Conservation (phyloP, 1,139 yeast genomes). For the Diutina rugosa region DNA sequence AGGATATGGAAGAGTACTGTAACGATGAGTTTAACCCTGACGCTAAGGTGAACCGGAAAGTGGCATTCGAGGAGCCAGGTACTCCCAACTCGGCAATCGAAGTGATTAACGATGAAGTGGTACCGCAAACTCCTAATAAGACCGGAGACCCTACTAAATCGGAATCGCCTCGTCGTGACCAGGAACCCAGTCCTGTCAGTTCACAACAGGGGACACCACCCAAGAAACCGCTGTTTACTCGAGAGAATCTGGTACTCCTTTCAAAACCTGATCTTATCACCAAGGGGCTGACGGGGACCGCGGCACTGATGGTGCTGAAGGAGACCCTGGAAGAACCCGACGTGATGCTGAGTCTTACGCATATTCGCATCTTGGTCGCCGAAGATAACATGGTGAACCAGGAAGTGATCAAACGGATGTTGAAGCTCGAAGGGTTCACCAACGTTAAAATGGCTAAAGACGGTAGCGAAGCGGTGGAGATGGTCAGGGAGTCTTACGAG, state of each 20-base stretch:
- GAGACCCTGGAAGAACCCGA: not conserved
- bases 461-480: slow-evolving; percentile 77
- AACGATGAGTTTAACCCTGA: slow-evolving; percentile 22
- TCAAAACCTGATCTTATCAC: not conserved
- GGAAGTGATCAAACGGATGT: slow-evolving; percentile 79
- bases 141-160: not conserved
- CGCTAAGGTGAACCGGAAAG: slow-evolving; percentile 24
- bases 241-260: not conserved
- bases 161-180: not conserved
- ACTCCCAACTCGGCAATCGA: not conserved
- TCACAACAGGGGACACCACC: not conserved
- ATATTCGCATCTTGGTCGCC: slow-evolving; percentile 64
- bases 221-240: not conserved
- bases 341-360: slow-evolving; percentile 4
- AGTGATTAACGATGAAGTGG: not conserved
- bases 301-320: not conserved
- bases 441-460: slow-evolving; percentile 70
- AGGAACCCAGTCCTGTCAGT: not conserved
- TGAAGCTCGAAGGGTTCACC: slow-evolving; percentile 61
- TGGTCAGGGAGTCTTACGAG: slow-evolving; percentile 38
- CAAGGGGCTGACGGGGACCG: slow-evolving; percentile 1
- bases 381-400: slow-evolving; percentile 90
- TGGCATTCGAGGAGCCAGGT: slow-evolving; percentile 15
- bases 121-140: not conserved
- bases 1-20: slow-evolving; percentile 26